Evolutionary conservation across 768 basidiomycete genomes (phyloP), one percentile per base, ranked within the genome.

Genomic region (Guyanaporus albipodus): DNA sequence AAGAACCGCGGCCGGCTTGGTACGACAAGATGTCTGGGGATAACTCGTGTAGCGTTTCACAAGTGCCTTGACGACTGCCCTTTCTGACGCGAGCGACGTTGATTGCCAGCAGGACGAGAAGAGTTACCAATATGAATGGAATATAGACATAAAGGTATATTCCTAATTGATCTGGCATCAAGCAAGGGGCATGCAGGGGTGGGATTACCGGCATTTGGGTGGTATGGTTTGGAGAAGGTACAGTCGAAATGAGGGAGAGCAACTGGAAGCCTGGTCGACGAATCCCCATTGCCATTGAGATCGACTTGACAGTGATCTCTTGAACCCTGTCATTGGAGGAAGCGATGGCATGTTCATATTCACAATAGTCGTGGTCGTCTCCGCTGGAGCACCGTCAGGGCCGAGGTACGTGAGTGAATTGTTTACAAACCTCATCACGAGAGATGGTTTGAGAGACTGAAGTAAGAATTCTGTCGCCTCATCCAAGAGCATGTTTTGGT

Each of bases 301-400:
- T 74, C 2, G 91, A 85, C 64, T 92, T 96, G 59, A 97, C 79
- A 0, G 91, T 88, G 17, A 94, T 75, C 68, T 98, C 94, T 41
- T 74, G 77, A 11, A 80, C 69, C 28, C 65, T 65, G 21, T 54
- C 32, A 8, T 45, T 23, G 23, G 56, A 51, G 6, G 49, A 53
- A 21, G 52, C 48, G 43, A 64, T 61, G 52, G 67, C 54, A 63
- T 84, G 80, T 61, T 72, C 71, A 59, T 83, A 80, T 70, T 89
- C 89, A 66, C 95, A 98, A 54, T 94, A 91, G 58, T 97, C 95
- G 62, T 96, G 93, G 60, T 97, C 93, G 64, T 97, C 92, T 6
- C 91, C 95, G 55, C 89, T 91, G 45, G 32, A 34, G 48, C 29
- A 46, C 31, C 24, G 38, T 54, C 42, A 54, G 55, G 8, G 22